Conservation (phyloP, 108 stramenopile genomes). For the Conticribra guillardii region DNA sequence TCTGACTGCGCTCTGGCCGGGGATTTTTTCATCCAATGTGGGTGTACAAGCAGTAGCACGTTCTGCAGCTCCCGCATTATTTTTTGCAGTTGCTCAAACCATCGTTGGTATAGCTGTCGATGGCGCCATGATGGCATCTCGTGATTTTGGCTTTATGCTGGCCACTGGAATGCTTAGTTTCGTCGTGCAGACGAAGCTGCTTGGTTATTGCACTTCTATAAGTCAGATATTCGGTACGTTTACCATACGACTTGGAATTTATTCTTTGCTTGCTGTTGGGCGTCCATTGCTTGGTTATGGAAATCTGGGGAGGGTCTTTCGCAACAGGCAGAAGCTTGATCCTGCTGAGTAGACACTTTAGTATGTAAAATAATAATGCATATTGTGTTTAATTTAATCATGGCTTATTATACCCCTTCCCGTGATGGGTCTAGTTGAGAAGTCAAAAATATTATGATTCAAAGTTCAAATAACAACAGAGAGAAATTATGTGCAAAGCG, state of each 20-base stretch:
- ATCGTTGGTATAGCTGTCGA: conserved; percentile 76
- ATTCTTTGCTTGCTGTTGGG: conserved; percentile 51
- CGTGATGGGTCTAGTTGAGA: too few relatives aligned
- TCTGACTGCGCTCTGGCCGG: conserved; percentile 55
- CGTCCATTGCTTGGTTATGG: conserved; percentile 51
- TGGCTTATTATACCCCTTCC: too few relatives aligned
- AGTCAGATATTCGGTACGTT: conserved; percentile 63
- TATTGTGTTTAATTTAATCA: too few relatives aligned
- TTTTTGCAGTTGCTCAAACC: conserved; percentile 62
- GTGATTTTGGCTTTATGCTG: conserved; percentile 84
- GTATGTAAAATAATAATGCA: too few relatives aligned
- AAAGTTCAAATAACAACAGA: too few relatives aligned
- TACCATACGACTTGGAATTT: conserved; percentile 60
- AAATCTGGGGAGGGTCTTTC: conserved; percentile 53
- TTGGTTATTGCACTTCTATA: conserved; percentile 51
- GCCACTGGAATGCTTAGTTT: conserved; percentile 56
- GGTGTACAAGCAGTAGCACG: conserved; percentile 66
- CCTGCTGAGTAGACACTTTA: too few relatives aligned
- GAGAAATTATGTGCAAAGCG: too few relatives aligned
- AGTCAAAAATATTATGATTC: too few relatives aligned
- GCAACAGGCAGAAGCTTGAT: neutral
- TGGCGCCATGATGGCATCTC: conserved; percentile 79
- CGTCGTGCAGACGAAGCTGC: conserved; percentile 56
- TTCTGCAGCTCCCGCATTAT: conserved; percentile 66
- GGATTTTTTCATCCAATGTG: conserved; percentile 65